Percentiles rank a stretch among this genome's conserved stretches.
These are phyloP conservation scores for Sporothrix euskadiensis DNA, from an alignment of 2,329 filamentous ascomycete genomes.

Conservation along the genomic window DNA sequence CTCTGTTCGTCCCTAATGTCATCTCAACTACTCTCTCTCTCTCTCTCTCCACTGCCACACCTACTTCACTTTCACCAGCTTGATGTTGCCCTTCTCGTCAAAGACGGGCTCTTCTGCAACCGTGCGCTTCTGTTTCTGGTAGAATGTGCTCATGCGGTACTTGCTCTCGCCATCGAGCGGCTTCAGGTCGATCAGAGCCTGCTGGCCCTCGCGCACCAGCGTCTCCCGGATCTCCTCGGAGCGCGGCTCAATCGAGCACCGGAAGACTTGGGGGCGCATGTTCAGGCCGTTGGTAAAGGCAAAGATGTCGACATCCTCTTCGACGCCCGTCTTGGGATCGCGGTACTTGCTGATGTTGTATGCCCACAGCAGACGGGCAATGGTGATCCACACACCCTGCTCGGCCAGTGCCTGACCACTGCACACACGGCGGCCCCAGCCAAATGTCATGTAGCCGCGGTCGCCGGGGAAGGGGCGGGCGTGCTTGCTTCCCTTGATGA, in stretches of 20 bases:
- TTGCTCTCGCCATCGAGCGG: slow-evolving; percentile 58
- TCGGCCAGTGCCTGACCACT: slow-evolving; percentile 58
- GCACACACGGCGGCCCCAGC: slow-evolving; percentile 57
- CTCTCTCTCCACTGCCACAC: neutral
- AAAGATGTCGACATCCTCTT: slow-evolving; percentile 58
- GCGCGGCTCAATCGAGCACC: slow-evolving; percentile 54
- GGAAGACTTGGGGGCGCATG: slow-evolving; percentile 58
- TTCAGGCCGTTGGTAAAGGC: slow-evolving; percentile 55
- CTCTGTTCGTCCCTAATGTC: neutral
- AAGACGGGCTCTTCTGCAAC: slow-evolving; percentile 36
- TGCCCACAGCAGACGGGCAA: slow-evolving; percentile 59
- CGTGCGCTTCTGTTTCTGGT: slow-evolving; percentile 40
- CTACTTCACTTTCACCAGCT: slow-evolving; percentile 34
- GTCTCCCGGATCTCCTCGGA: slow-evolving; percentile 50
- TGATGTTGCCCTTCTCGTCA: slow-evolving; percentile 36
- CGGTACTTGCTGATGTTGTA: slow-evolving; percentile 51
- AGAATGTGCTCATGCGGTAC: slow-evolving; percentile 58
- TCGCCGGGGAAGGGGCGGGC: slow-evolving; percentile 51
- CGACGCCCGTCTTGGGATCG: slow-evolving; percentile 40
- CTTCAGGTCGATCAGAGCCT: slow-evolving; percentile 54
- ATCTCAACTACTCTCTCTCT: neutral
- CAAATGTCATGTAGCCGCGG: slow-evolving; percentile 56
- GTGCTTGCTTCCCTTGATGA: slow-evolving; percentile 42
- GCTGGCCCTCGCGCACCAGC: slow-evolving; percentile 54
- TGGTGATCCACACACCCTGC: slow-evolving; percentile 60